These are phyloP conservation scores for Santalum album DNA, from an alignment of 164 flowering plant genomes.

Conservation along the genomic window DNA sequence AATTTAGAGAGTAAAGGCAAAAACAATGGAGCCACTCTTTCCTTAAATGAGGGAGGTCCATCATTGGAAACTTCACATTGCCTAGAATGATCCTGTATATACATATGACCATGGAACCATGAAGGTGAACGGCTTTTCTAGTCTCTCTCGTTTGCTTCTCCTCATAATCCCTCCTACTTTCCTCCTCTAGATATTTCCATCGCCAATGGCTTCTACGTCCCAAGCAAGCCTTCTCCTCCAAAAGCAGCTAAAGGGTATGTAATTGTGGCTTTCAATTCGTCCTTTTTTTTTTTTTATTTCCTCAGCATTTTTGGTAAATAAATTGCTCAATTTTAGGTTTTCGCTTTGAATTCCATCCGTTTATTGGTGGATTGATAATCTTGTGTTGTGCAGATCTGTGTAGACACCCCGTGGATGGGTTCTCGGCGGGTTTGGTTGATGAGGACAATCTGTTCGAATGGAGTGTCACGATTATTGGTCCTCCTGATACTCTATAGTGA, in stretches of 20 bases:
- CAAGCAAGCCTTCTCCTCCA: conserved; percentile 74
- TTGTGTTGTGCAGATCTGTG: conserved; percentile 49
- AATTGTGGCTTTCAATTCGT: not conserved
- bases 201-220: conserved; percentile 32
- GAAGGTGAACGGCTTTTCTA: no score
- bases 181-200: no score
- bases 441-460: conserved; percentile 62
- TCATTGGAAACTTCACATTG: no score
- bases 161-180: no score
- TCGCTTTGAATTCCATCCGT: no score
- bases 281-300: not conserved
- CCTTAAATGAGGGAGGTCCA: no score
- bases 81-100: no score
- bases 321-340: not conserved
- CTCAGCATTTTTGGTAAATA: not conserved
- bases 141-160: no score
- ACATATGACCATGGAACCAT: no score
- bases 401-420: conserved; percentile 64
- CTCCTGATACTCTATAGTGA: conserved; percentile 70
- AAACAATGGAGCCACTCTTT: no score
- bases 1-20: no score
- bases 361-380: conserved; percentile 10
- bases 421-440: conserved; percentile 69
- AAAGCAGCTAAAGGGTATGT: conserved; percentile 62
- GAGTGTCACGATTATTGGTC: conserved; percentile 74